These are phyloP conservation scores for Ambispora gerdemannii DNA, from an alignment of 192 early-diverging fungal genomes.

Conservation along the genomic window DNA sequence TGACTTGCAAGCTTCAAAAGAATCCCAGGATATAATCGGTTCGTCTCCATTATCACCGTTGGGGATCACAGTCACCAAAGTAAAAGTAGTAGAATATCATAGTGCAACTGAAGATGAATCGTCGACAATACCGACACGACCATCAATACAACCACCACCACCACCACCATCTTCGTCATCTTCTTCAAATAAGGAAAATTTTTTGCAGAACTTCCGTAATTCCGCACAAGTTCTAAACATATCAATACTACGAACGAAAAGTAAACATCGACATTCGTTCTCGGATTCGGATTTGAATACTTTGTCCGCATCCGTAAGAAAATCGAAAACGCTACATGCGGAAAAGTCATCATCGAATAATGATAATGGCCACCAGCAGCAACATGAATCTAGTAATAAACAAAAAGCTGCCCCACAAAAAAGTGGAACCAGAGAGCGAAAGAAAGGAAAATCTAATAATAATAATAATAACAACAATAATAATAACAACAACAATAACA, in stretches of 20 bases:
- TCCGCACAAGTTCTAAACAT: not conserved
- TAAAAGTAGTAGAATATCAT: not conserved
- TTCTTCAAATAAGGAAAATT: not conserved
- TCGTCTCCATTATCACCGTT: not conserved
- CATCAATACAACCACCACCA: not conserved
- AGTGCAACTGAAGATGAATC: not conserved
- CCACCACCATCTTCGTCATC: not conserved
- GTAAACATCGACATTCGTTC: constrained; percentile 4
- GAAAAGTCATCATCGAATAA: not conserved
- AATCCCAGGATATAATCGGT: not conserved
- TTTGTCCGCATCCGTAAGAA: not conserved
- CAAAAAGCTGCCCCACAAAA: not conserved
- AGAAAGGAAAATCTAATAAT: too few relatives aligned
- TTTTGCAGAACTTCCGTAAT: not conserved
- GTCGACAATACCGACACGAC: not conserved
- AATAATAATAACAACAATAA: too few relatives aligned
- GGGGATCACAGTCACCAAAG: not conserved
- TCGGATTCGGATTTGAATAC: constrained; percentile 4
- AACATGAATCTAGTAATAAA: not conserved
- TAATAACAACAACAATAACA: too few relatives aligned
- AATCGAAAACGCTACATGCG: not conserved
- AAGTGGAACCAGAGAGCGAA: too few relatives aligned
- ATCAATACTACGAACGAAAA: not conserved
- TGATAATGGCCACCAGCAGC: not conserved
- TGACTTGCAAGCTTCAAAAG: not conserved